Percentiles rank a stretch among this genome's conserved stretches.
phyloP scores from a whole-genome alignment of 2,329 filamentous ascomycete genomes.

The Ophiostoma triangulosporum region DNA sequence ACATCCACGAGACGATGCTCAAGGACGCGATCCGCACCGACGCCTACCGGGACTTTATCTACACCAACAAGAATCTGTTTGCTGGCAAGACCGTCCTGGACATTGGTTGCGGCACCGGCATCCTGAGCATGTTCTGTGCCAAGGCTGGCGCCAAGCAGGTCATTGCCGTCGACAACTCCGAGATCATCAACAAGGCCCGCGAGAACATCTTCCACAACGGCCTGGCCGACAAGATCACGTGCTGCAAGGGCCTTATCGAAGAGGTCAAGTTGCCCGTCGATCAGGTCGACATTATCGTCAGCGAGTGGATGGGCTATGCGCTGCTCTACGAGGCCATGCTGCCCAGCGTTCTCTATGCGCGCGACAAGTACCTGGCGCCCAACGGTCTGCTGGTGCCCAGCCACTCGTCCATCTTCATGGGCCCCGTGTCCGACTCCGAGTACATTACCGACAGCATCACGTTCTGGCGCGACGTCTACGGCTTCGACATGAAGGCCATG shows the following conservation, averaged over 20 bases:
- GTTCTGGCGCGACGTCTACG: constrained; percentile 89
- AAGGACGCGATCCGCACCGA: constrained; percentile 82
- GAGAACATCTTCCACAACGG: constrained; percentile 76
- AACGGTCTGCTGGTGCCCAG: constrained; percentile 78
- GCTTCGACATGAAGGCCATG: constrained; percentile 91
- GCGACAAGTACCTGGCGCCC: constrained; percentile 71
- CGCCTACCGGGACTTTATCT: constrained; percentile 89
- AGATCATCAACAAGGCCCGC: constrained; percentile 74
- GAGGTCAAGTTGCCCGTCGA: constrained; percentile 66
- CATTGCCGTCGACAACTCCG: constrained; percentile 83
- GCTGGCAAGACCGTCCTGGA: constrained; percentile 77
- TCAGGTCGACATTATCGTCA: constrained; percentile 86
- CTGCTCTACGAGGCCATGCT: constrained; percentile 94
- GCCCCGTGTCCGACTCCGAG: constrained; percentile 64
- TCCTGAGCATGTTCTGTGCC: constrained; percentile 88
- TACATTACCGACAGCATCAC: constrained; percentile 64
- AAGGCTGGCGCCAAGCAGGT: constrained; percentile 77
- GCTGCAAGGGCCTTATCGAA: constrained; percentile 75
- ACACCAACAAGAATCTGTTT: constrained; percentile 79
- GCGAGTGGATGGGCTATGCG: constrained; percentile 96
- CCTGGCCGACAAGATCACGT: constrained; percentile 60
- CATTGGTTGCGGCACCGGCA: constrained; percentile 72
- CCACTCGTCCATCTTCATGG: constrained; percentile 69
- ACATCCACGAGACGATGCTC: constrained; percentile 92
- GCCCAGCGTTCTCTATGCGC: constrained; percentile 76